A percentile compares a stretch with the other conserved stretches of the same genome.
Evolutionary conservation across 2,329 filamentous ascomycete species (phyloP).

Genomic region (Chrysoporthe austroafricana): DNA sequence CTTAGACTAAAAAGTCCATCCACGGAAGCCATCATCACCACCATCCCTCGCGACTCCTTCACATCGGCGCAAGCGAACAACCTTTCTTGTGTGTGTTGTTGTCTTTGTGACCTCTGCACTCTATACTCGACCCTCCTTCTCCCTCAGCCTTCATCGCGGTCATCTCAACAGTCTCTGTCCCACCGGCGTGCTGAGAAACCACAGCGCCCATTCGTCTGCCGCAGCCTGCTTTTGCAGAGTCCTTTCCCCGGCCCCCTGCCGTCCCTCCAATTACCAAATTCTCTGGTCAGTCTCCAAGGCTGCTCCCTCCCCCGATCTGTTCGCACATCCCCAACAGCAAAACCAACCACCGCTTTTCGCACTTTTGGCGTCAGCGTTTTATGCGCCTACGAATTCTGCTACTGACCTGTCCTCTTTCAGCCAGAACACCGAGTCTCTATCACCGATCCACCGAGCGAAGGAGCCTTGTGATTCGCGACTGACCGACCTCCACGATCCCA

Average conservation of each 20-base stretch:
- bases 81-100: neutral
- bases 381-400: neutral
- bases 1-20: constrained; percentile 12
- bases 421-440: neutral
- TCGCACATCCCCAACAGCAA: neutral
- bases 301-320: too few species aligned
- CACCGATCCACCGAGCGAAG: neutral
- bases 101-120: neutral
- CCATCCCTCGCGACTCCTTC: neutral
- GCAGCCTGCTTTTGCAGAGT: neutral
- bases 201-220: neutral
- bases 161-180: neutral
- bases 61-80: neutral
- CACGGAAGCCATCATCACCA: constrained; percentile 3
- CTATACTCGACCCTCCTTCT: neutral
- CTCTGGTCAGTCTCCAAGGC: constrained; percentile 15
- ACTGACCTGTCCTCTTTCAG: neutral
- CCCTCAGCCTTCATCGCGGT: neutral
- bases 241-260: neutral
- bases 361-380: neutral
- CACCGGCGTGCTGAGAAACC: neutral
- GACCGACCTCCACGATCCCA: neutral
- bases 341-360: neutral
- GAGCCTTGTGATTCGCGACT: neutral
- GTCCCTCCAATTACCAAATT: constrained; percentile 11